A percentile compares a stretch with the other conserved stretches of the same genome.
Conservation (phyloP, 1,284 basidiomycete genomes). For the Rhizoctonia solani region DNA sequence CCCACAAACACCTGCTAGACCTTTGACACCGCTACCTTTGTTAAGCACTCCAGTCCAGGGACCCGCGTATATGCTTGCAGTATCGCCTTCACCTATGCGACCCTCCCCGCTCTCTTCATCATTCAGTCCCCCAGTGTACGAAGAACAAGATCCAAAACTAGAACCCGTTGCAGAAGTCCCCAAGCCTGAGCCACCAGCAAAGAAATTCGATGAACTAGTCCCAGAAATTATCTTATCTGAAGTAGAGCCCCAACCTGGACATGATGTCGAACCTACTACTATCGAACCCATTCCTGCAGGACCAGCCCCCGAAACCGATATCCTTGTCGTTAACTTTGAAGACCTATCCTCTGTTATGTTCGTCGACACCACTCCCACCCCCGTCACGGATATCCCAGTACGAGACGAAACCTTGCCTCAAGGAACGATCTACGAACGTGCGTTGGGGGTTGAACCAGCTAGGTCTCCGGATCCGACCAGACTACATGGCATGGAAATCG, state of each 20-base stretch:
- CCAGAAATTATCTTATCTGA: too few species aligned
- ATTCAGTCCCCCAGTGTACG: constrained; percentile 3
- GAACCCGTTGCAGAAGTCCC: background rate
- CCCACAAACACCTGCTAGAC: constrained; percentile 14
- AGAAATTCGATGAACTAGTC: too few species aligned
- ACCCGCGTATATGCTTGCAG: constrained; percentile 1
- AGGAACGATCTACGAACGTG: background rate
- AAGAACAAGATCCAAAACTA: constrained; percentile 15
- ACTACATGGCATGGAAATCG: background rate
- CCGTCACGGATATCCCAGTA: background rate
- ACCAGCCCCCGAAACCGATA: background rate
- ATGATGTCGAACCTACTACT: background rate
- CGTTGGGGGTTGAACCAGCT: constrained; percentile 1
- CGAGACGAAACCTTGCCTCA: background rate
- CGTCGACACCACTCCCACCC: constrained; percentile 23
- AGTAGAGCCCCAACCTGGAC: too few species aligned
- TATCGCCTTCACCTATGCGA: constrained; percentile 11
- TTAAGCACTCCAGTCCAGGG: background rate
- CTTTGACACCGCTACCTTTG: constrained; percentile 20
- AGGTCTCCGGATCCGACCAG: background rate
- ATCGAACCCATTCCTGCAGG: background rate
- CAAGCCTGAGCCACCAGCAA: background rate
- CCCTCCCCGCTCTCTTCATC: constrained; percentile 22
- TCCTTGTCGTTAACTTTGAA: constrained; percentile 26
- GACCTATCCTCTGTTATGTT: constrained; percentile 25